These are phyloP conservation scores for Sphaerosporella brunnea DNA, from an alignment of 495 filamentous ascomycete genomes.

Conservation along the genomic window DNA sequence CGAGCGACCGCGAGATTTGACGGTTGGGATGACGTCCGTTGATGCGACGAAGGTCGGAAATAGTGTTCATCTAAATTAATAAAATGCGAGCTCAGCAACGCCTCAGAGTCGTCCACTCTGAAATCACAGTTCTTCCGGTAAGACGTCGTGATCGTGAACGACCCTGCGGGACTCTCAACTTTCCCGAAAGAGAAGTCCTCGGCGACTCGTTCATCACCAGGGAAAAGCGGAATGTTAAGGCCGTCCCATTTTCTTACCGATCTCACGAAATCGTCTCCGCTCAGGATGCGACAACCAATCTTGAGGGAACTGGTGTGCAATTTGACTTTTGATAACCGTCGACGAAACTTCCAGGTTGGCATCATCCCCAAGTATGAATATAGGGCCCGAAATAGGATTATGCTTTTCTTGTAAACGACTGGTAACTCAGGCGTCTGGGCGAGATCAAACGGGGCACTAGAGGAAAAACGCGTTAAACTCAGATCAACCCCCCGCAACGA, in stretches of 20 bases:
- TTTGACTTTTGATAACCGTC: conserved; percentile 47
- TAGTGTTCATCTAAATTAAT: conserved; percentile 80
- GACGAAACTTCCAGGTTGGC: conserved; percentile 75
- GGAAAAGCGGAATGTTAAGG: conserved; percentile 53
- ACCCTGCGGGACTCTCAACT: conserved; percentile 68
- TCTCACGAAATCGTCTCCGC: conserved; percentile 35
- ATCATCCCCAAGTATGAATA: conserved; percentile 67
- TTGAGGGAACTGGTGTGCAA: conserved; percentile 43
- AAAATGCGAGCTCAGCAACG: conserved; percentile 82
- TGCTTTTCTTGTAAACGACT: conserved; percentile 86
- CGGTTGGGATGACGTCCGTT: conserved; percentile 21
- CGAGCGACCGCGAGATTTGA: conserved; percentile 12
- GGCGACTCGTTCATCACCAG: conserved; percentile 46
- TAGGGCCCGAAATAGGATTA: conserved; percentile 85
- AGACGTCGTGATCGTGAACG: conserved; percentile 59
- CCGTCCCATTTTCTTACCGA: conserved; percentile 35
- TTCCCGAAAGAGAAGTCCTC: conserved; percentile 61
- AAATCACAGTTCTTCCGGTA: conserved; percentile 83
- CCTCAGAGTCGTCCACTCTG: conserved; percentile 76
- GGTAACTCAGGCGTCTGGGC: conserved; percentile 38
- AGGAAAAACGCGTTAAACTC: conserved; percentile 2
- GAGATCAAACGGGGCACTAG: conserved; percentile 18
- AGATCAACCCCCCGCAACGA: not conserved
- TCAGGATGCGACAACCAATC: conserved; percentile 61
- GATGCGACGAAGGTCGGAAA: conserved; percentile 51